These are phyloP conservation scores for Cystofilobasidium capitatum DNA, from an alignment of 768 basidiomycete genomes.

Conservation along the genomic window DNA sequence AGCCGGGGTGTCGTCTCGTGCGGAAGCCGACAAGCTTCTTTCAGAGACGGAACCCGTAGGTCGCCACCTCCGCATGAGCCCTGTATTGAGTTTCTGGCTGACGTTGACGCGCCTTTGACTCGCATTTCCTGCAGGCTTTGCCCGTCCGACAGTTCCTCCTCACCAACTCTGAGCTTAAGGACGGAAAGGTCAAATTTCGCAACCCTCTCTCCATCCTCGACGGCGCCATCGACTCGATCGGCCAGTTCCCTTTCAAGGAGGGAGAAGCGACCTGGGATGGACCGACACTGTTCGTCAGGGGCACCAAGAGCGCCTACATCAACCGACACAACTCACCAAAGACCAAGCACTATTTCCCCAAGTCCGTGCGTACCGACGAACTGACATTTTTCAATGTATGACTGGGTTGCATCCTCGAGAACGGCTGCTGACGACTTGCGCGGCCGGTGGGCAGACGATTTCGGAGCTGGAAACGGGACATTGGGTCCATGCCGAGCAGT, in stretches of 20 bases:
- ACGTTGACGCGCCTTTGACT: background rate
- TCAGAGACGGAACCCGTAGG: slow-evolving; percentile 54
- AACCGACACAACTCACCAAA: slow-evolving; percentile 58
- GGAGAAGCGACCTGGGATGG: slow-evolving; percentile 48
- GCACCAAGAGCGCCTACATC: slow-evolving; percentile 69
- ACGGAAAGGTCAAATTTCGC: slow-evolving; percentile 51
- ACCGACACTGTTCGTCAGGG: slow-evolving; percentile 64
- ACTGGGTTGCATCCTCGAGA: background rate
- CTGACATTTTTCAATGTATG: background rate
- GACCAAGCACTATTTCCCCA: slow-evolving; percentile 63
- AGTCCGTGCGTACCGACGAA: slow-evolving; percentile 39
- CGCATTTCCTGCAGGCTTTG: slow-evolving; percentile 49
- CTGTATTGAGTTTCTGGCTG: background rate
- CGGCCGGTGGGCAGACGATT: slow-evolving; percentile 35
- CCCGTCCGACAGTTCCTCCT: slow-evolving; percentile 70
- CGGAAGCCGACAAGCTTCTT: slow-evolving; percentile 61
- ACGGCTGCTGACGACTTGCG: background rate
- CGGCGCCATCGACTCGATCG: slow-evolving; percentile 55
- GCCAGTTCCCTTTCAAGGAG: slow-evolving; percentile 59
- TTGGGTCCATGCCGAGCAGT: slow-evolving; percentile 84
- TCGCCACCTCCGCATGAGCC: slow-evolving; percentile 9
- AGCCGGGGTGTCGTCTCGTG: slow-evolving; percentile 50
- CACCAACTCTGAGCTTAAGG: slow-evolving; percentile 55
- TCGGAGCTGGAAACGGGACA: slow-evolving; percentile 66
- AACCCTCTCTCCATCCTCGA: slow-evolving; percentile 62